Evolutionary conservation across 2,329 filamentous ascomycete genomes (phyloP).

Genomic region (Hypoxylon sp.): DNA sequence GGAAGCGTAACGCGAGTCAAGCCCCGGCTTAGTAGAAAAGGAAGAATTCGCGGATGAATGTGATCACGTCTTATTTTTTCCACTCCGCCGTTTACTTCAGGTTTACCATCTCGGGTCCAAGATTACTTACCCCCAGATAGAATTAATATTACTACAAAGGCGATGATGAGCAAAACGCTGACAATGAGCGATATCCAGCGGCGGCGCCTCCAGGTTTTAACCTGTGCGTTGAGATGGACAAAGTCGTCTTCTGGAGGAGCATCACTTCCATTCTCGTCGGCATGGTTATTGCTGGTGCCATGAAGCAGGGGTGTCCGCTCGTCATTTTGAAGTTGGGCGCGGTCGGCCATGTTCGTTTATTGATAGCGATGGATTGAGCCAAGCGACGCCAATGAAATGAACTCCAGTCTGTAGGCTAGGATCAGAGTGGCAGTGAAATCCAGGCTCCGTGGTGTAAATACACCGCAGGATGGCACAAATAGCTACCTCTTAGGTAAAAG

Average conservation of each 20-base stretch:
- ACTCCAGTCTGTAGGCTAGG: conserved; percentile 14
- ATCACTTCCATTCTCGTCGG: conserved; percentile 29
- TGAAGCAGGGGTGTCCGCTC: conserved; percentile 49
- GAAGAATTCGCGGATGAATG: conserved; percentile 44
- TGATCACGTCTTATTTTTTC: conserved; percentile 17
- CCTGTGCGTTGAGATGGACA: conserved; percentile 36
- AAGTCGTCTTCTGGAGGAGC: conserved; percentile 28
- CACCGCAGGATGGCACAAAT: conserved; percentile 21
- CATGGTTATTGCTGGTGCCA: conserved; percentile 25
- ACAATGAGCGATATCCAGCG: conserved; percentile 54
- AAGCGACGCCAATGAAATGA: conserved; percentile 25
- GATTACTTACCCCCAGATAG: conserved; percentile 52
- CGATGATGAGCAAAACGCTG: conserved; percentile 51
- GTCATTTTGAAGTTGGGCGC: conserved; percentile 24
- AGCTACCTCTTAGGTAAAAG: conserved; percentile 20
- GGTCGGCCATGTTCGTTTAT: conserved; percentile 34
- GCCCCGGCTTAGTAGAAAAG: conserved; percentile 19
- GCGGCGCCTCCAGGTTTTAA: conserved; percentile 50
- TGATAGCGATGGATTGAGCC: conserved; percentile 31
- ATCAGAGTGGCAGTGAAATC: conserved; percentile 10
- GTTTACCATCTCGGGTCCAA: background rate
- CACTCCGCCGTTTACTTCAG: conserved; percentile 7
- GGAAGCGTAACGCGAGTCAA: conserved; percentile 7
- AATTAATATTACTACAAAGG: conserved; percentile 52
- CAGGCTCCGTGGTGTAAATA: conserved; percentile 6